phyloP scores from a whole-genome alignment of 83 land plant species.

The Isoetes engelmannii region DNA sequence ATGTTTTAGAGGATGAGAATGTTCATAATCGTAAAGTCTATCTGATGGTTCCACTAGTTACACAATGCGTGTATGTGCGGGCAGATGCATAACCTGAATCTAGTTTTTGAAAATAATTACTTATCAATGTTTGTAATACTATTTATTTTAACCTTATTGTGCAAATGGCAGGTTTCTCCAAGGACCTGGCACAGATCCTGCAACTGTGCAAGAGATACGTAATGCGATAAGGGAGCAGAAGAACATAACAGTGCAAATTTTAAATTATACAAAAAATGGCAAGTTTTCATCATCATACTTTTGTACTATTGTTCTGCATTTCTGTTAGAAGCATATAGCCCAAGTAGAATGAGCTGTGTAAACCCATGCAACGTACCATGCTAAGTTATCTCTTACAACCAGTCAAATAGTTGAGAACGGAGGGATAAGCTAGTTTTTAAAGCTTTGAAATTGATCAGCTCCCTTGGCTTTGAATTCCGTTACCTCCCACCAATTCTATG shows the following conservation, averaged over 20 bases:
- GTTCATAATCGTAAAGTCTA: too few species aligned
- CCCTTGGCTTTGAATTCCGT: too few species aligned
- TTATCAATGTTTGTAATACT: background rate
- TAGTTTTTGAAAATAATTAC: background rate
- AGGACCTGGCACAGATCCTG: slow-evolving; percentile 83
- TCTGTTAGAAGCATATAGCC: too few species aligned
- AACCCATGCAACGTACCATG: background rate
- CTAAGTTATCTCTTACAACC: too few species aligned
- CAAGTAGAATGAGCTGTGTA: background rate
- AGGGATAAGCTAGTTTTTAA: too few species aligned
- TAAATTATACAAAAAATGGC: slow-evolving; percentile 89
- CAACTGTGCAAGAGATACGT: slow-evolving; percentile 68
- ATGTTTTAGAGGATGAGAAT: too few species aligned
- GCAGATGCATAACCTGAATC: background rate
- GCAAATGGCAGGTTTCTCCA: slow-evolving; percentile 57
- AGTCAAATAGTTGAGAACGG: too few species aligned
- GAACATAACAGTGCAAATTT: slow-evolving; percentile 76
- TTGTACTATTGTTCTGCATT: too few species aligned
- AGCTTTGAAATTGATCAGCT: too few species aligned
- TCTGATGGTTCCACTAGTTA: too few species aligned
- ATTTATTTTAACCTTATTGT: background rate
- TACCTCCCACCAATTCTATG: too few species aligned
- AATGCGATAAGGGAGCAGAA: slow-evolving; percentile 63
- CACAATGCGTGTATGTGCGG: background rate
- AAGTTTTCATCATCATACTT: slow-evolving; percentile 8